phyloP scores from a whole-genome alignment of 306 rosid genomes.

The Ammopiptanthus mongolicus region DNA sequence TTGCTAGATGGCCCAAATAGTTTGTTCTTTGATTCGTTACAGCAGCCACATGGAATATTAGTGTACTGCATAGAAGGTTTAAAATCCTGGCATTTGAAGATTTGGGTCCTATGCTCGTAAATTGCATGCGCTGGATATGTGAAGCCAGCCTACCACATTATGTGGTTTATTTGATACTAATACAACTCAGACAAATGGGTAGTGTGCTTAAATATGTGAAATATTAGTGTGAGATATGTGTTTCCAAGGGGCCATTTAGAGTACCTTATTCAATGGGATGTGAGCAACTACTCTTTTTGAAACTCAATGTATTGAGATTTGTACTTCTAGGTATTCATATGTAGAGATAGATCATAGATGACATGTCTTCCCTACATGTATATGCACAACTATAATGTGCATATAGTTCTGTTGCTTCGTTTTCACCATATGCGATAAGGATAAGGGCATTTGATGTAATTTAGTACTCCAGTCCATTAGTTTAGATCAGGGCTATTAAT shows the following conservation, averaged over 20 bases:
- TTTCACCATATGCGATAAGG: background rate
- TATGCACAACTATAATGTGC: background rate
- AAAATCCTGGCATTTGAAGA: background rate
- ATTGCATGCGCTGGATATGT: background rate
- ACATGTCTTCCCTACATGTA: background rate
- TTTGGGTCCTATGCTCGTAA: background rate
- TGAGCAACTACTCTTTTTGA: background rate
- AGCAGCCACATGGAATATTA: background rate
- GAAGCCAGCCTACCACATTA: background rate
- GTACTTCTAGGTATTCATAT: background rate
- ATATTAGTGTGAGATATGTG: background rate
- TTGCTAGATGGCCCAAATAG: background rate
- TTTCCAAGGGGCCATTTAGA: background rate
- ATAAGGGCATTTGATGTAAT: background rate
- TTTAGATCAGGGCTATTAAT: background rate
- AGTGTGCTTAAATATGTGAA: background rate
- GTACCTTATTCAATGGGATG: background rate
- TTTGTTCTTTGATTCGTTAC: background rate
- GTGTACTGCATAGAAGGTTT: background rate
- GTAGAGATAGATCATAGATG: background rate
- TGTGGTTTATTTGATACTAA: background rate
- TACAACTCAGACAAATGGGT: background rate
- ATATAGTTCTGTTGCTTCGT: background rate
- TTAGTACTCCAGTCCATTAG: background rate
- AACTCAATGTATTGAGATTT: background rate